Evolutionary conservation across 495 filamentous ascomycete genomes (phyloP).

Genomic region (Podospora tetraspora): DNA sequence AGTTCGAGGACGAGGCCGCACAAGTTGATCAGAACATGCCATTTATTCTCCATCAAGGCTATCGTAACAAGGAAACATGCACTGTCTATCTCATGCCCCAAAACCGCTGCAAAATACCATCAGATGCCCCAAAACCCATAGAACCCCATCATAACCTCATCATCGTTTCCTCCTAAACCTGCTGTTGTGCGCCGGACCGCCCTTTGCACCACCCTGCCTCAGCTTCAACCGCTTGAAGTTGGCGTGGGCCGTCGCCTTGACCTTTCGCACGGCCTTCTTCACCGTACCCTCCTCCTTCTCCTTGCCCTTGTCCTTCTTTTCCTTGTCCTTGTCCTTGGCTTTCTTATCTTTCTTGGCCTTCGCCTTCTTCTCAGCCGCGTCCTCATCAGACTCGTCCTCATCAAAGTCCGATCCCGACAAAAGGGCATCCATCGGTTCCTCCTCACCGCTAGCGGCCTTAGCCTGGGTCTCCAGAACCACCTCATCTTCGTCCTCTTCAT

Average conservation of each 20-base stretch:
- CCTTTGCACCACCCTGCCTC: constrained; percentile 53
- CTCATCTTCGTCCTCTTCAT: constrained; percentile 19
- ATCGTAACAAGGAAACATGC: not conserved
- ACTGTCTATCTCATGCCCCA: not conserved
- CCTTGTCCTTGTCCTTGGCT: constrained; percentile 23
- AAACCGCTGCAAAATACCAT: not conserved
- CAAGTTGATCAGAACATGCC: not conserved
- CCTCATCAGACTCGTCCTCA: constrained; percentile 16
- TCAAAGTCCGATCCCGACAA: constrained; percentile 23
- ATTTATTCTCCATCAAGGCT: not conserved
- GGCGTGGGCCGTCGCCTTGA: constrained; percentile 68
- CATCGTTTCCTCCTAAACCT: constrained; percentile 45
- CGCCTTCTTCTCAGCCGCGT: constrained; percentile 25
- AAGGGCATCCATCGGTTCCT: constrained; percentile 16
- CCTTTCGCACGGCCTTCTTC: constrained; percentile 58
- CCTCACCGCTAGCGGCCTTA: constrained; percentile 17
- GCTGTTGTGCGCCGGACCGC: constrained; percentile 43
- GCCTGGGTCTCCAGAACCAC: constrained; percentile 44
- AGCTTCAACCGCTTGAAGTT: constrained; percentile 84
- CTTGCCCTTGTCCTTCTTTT: constrained; percentile 31
- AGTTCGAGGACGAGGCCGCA: not conserved
- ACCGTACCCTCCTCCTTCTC: constrained; percentile 47
- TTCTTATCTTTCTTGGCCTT: constrained; percentile 34
- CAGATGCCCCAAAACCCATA: constrained; percentile 1
- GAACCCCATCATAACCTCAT: constrained; percentile 9